These are phyloP conservation scores for Helianthus annuus DNA, from an alignment of 129 eudicot species.

Conservation along the genomic window HanXRQr2.0-SUNRISE NC_035435.2:153173324-153173823, in stretches of 20 bases:
- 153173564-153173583: conserved; percentile 56
- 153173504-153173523: conserved; percentile 4
- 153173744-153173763: conserved; percentile 26
- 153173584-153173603: conserved; percentile 67
- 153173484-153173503: conserved; percentile 7
- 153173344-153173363: conserved; percentile 88
- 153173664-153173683: conserved; percentile 40
- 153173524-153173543: conserved; percentile 20
- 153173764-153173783: conserved; percentile 37
- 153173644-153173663: conserved; percentile 36
- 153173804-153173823: conserved; percentile 34
- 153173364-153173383: conserved; percentile 61
- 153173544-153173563: conserved; percentile 4
- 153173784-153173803: conserved; percentile 35
- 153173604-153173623: conserved; percentile 38
- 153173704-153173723: conserved; percentile 6
- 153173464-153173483: neutral
- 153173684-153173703: conserved; percentile 19
- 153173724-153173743: neutral
- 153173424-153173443: conserved; percentile 45
- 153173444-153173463: neutral
- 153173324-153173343: conserved; percentile 77
- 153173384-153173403: conserved; percentile 86
- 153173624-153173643: conserved; percentile 11
- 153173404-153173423: conserved; percentile 85